phyloP scores from a whole-genome alignment of 202 grass and related monocot species.

The Zoysia matrella region DNA sequence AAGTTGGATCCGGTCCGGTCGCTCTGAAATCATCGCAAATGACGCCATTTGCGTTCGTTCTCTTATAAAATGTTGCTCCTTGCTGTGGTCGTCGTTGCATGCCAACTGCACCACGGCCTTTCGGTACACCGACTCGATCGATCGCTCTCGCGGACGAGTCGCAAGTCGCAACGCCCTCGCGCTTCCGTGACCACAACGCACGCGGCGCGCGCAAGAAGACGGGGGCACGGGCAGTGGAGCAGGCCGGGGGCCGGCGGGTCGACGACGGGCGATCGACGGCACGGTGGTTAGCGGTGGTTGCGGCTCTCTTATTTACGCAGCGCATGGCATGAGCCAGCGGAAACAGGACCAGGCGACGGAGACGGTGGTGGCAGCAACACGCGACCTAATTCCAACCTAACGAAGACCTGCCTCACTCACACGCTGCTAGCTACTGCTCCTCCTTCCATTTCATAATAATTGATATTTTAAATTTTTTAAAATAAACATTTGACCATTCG shows the following conservation, averaged over 20 bases:
- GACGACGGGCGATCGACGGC: slow-evolving; percentile 17
- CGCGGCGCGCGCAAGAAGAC: background rate
- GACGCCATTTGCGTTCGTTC: background rate
- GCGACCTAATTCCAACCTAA: slow-evolving; percentile 39
- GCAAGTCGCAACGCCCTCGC: background rate
- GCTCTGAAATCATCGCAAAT: background rate
- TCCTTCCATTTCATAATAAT: no score
- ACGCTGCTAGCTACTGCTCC: no score
- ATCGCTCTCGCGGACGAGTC: no score
- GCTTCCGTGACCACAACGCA: background rate
- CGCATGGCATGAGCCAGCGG: background rate
- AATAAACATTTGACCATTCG: no score
- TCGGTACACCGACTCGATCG: no score
- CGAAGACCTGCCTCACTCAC: background rate
- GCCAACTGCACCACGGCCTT: no score
- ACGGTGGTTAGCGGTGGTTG: slow-evolving; percentile 45
- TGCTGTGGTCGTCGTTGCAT: no score
- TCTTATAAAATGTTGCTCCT: no score
- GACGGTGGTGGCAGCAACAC: slow-evolving; percentile 14
- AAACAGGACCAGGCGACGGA: no score
- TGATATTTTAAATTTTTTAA: no score
- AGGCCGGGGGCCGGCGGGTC: background rate
- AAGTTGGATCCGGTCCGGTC: background rate
- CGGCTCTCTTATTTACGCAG: background rate
- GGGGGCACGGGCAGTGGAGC: background rate